Evolutionary conservation across 345 rosid species (phyloP), one percentile per base, ranked within the genome.

Genomic region (Psidium friedrichsthalianum): DNA sequence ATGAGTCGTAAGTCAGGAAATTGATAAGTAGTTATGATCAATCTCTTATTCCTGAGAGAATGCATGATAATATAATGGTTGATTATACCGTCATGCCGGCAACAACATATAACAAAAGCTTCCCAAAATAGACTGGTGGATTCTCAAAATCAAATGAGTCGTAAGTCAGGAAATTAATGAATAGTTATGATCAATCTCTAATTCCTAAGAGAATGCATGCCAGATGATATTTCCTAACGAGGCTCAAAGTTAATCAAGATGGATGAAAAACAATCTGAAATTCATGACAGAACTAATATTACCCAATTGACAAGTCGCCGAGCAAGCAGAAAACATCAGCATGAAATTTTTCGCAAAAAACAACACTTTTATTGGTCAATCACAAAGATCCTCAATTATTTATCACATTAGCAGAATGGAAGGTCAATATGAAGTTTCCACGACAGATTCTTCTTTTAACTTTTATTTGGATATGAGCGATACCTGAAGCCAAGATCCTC

Each of bases 401-500:
- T 69, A 47, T 69, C 47, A 69, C 6, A 69, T 54, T 82, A 21
- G 32, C 56, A 27, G 83, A 27, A 82, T 82, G 42, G 8, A 51
- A 49, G 42, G 29, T 81, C 21, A 1, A 81, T 44, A 81, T 32
- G 13, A 11, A 52, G 11, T 51, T 51, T 49, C 58, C 57, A 82
- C 13, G 11, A 18, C 47, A 36, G 78, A 69, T 3, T 22, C 42
- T 82, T 82, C 40, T 82, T 8, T 82, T 27, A 14, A n/a, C 57
- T 82, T 51, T n/a, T 11, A 20, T n/a, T 52, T 13, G 57, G 25
- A 51, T 25, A 82, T 27, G 25, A 58, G 82, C 27, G 57, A 87
- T 91, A 96, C 99, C 98, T 94, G 92, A 97, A 96, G 85, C 98
- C 98, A 86, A 97, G 98, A 93, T 97, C 99, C 91, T 97, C 99